A percentile compares a stretch with the other conserved stretches of the same genome.
Evolutionary conservation across 331 rosid genomes (phyloP).

Genomic region (Malus hybrid): DNA sequence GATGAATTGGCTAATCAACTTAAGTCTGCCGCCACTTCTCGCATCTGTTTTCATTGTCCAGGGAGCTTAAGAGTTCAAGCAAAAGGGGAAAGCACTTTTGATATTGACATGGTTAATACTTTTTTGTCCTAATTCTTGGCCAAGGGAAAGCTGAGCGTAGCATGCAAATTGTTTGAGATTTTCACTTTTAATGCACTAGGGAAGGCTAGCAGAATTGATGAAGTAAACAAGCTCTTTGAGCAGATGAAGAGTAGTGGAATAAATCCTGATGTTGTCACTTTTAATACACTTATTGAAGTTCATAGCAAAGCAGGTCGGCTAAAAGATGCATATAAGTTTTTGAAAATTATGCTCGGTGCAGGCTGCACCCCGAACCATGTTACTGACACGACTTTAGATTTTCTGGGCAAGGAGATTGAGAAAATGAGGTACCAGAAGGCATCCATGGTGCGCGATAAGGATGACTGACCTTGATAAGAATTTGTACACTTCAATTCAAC

Average conservation of each 20-base stretch:
- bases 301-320: slow-evolving; percentile 76
- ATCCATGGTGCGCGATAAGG: slow-evolving; percentile 45
- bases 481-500: neutral
- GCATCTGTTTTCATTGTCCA: slow-evolving; percentile 34
- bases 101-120: slow-evolving; percentile 78
- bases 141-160: slow-evolving; percentile 76
- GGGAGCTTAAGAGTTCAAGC: slow-evolving; percentile 59
- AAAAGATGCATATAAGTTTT: slow-evolving; percentile 73
- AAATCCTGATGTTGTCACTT: slow-evolving; percentile 85
- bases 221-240: no score
- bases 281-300: slow-evolving; percentile 83
- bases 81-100: slow-evolving; percentile 47
- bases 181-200: slow-evolving; percentile 17
- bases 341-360: slow-evolving; percentile 79
- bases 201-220: no score
- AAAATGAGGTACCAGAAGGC: slow-evolving; percentile 64
- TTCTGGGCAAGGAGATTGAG: slow-evolving; percentile 78
- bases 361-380: slow-evolving; percentile 86
- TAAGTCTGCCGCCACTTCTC: slow-evolving; percentile 22
- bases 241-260: slow-evolving; percentile 68
- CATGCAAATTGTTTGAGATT: slow-evolving; percentile 87
- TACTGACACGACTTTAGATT: slow-evolving; percentile 82
- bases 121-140: slow-evolving; percentile 77
- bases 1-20: slow-evolving; percentile 58
- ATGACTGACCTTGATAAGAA: slow-evolving; percentile 5